Evolutionary conservation across 208 protist species (phyloP).

Genomic region (Leishmania martiniquensis): DNA sequence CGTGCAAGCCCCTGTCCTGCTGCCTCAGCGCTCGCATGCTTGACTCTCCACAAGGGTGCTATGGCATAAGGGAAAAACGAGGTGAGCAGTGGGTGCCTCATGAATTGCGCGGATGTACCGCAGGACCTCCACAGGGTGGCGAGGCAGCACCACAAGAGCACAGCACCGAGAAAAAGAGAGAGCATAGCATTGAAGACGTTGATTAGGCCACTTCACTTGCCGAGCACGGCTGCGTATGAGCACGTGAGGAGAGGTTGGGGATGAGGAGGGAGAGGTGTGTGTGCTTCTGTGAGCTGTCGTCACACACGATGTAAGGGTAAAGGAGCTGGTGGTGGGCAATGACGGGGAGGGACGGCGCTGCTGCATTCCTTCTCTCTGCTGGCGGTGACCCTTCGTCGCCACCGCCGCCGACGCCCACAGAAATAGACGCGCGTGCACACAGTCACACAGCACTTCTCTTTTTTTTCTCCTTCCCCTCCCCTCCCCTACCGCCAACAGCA

Average conservation of each 20-base stretch:
- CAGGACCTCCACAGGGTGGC: background rate
- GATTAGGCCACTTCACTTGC: background rate
- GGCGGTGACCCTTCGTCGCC: background rate
- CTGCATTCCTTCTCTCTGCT: background rate
- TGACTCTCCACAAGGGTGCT: background rate
- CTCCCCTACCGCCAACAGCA: background rate
- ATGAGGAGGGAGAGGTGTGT: background rate
- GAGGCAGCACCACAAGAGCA: background rate
- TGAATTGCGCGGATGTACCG: background rate
- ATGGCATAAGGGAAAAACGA: background rate
- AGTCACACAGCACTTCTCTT: constrained; percentile 1
- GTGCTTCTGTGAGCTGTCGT: background rate
- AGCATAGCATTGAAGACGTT: background rate
- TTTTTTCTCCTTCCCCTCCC: background rate
- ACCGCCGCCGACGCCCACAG: background rate
- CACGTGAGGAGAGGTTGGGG: background rate
- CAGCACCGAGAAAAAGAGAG: background rate
- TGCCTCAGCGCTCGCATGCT: background rate
- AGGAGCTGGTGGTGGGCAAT: background rate
- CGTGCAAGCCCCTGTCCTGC: no score
- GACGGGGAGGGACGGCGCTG: background rate
- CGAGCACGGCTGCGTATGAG: background rate
- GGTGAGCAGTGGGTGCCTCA: background rate
- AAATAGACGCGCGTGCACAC: background rate
- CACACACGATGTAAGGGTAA: background rate